Percentiles rank a stretch among this genome's conserved stretches.
phyloP scores from a whole-genome alignment of 768 basidiomycete genomes.

The Mycena chlorophos region DNA sequence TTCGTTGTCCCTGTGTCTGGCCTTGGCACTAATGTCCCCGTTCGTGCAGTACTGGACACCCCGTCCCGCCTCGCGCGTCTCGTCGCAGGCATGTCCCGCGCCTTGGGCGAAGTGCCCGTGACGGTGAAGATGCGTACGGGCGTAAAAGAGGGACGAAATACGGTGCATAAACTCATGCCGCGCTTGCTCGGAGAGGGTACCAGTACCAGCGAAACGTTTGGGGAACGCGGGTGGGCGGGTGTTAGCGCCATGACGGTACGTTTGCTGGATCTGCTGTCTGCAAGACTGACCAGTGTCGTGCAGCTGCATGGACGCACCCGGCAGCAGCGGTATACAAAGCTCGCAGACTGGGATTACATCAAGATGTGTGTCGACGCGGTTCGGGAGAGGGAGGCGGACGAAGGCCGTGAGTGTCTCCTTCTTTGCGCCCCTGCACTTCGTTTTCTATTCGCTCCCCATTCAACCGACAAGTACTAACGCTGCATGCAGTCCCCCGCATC shows the following conservation, averaged over 20 bases:
- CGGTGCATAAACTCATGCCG: constrained; percentile 89
- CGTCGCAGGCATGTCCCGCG: constrained; percentile 86
- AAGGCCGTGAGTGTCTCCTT: constrained; percentile 62
- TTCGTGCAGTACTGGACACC: constrained; percentile 71
- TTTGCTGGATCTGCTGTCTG: background rate
- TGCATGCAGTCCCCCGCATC: constrained; percentile 64
- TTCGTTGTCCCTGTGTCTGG: background rate
- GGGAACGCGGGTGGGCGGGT: constrained; percentile 37
- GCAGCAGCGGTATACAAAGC: constrained; percentile 89
- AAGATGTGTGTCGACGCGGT: constrained; percentile 82
- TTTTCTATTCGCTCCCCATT: background rate
- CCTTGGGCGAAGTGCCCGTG: constrained; percentile 87
- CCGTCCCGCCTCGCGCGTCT: constrained; percentile 83
- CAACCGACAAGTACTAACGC: background rate
- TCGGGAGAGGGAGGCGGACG: constrained; percentile 66
- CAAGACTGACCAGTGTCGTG: background rate
- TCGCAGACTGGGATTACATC: constrained; percentile 96
- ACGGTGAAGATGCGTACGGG: constrained; percentile 93
- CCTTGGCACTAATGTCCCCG: background rate
- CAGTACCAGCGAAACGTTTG: background rate
- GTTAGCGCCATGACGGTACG: background rate
- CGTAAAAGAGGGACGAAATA: constrained; percentile 84
- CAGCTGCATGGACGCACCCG: constrained; percentile 88
- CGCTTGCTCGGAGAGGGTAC: constrained; percentile 40
- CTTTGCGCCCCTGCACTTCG: too few species aligned